Evolutionary conservation across 139 green algal genomes (phyloP).

Genomic region (Helicosporidium sp.): DNA sequence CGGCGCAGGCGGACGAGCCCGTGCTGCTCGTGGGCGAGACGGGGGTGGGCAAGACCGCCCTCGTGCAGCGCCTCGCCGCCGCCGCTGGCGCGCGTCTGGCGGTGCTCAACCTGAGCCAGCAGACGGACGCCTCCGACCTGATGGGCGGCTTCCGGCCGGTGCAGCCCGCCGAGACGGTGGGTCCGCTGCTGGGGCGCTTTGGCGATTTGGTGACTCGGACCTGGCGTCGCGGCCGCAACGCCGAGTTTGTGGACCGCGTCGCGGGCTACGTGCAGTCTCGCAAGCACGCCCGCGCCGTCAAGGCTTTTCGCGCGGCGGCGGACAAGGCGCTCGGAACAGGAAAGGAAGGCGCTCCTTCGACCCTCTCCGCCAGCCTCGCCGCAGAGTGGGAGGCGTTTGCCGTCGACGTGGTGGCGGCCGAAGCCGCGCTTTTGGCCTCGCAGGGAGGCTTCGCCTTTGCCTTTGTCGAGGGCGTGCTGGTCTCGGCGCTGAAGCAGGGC

Average conservation of each 20-base stretch:
- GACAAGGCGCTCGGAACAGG: conserved; percentile 26
- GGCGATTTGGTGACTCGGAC: conserved; percentile 33
- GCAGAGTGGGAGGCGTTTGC: conserved; percentile 49
- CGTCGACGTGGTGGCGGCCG: conserved; percentile 37
- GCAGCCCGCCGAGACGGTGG: conserved; percentile 43
- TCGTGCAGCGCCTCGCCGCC: conserved; percentile 56
- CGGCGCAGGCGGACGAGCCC: conserved; percentile 47
- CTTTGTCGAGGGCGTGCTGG: conserved; percentile 81
- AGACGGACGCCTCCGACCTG: conserved; percentile 85
- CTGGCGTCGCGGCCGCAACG: conserved; percentile 57
- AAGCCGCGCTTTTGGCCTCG: conserved; percentile 41
- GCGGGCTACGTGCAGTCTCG: conserved; percentile 46
- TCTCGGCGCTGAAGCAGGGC: conserved; percentile 67
- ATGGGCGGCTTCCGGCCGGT: conserved; percentile 89
- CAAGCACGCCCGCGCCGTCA: conserved; percentile 71
- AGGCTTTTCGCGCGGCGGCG: conserved; percentile 56
- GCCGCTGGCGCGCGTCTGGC: conserved; percentile 49
- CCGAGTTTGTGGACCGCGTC: conserved; percentile 49
- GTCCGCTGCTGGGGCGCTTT: conserved; percentile 51
- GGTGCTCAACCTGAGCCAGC: conserved; percentile 91
- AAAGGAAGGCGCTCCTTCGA: conserved; percentile 1
- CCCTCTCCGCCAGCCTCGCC: conserved; percentile 1
- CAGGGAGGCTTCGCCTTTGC: conserved; percentile 72
- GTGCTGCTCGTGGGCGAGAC: conserved; percentile 96
- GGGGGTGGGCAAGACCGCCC: conserved; percentile 88